Percentiles rank a stretch among this genome's conserved stretches.
These are phyloP conservation scores for Botrytis fragariae DNA, from an alignment of 2,329 filamentous ascomycete genomes.

Conservation along the genomic window DNA sequence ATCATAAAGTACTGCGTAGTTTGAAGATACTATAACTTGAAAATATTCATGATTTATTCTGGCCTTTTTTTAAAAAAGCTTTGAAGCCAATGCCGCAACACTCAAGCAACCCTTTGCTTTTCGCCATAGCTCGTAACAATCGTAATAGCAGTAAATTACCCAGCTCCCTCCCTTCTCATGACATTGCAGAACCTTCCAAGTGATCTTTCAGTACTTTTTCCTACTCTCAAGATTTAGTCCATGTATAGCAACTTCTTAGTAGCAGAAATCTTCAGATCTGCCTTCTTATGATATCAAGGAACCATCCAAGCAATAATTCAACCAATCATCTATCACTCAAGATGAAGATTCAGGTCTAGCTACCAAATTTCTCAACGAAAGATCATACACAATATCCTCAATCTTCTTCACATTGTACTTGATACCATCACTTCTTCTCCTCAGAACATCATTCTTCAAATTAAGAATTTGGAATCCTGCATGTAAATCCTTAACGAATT, in stretches of 20 bases:
- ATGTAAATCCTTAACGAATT: conserved; percentile 92
- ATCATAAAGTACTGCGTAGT: background rate
- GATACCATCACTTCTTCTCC: conserved; percentile 85
- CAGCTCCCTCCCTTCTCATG: background rate
- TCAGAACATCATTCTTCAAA: conserved; percentile 89
- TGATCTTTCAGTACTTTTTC: background rate
- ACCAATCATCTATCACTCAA: background rate
- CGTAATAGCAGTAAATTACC: background rate
- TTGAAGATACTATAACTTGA: background rate
- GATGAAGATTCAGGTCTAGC: conserved; percentile 41
- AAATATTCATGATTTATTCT: background rate
- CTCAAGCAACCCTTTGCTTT: background rate
- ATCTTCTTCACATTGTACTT: conserved; percentile 99
- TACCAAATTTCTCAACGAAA: conserved; percentile 81
- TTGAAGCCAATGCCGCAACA: background rate
- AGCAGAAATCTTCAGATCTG: background rate
- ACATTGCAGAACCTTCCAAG: background rate
- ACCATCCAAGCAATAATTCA: background rate
- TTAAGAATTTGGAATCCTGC: conserved; percentile 97
- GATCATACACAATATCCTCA: conserved; percentile 95
- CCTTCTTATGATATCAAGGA: background rate
- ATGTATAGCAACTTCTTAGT: background rate
- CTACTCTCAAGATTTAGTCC: background rate
- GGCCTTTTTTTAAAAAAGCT: background rate
- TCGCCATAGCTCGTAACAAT: background rate